Base-by-base conservation (phyloP, 208 protist genomes). In the Crithidia brevicula region DNA sequence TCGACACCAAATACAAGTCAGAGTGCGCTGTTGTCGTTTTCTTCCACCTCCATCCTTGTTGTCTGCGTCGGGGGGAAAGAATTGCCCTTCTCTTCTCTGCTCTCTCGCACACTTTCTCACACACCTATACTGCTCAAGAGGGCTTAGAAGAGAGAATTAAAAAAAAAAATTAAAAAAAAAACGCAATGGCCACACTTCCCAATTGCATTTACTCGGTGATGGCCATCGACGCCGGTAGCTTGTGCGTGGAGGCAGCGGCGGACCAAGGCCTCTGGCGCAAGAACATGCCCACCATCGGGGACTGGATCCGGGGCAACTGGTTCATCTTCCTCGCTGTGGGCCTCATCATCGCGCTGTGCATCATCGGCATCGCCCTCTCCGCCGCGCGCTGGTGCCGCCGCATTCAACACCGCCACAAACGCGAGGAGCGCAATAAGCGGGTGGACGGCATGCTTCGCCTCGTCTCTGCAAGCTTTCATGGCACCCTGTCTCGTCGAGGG, bases 221-320 rank as follows among this genome's bases (percentile, higher is more conserved):
- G 42, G 1, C 7, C 20, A 58, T 64, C 38, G 40, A 15, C 0
- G 20, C 22, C 4, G 36, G 22, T 13, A 22, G 40, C 23, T 15
- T 64, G 11, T 40, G 56, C 49, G 7, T 59, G 25, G 20, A 52
- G 36, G 50, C 59, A 3, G 36, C 38, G 4, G 58, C 23, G 8
- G 22, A 53, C 4, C 52, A 67, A 33, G 47, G 34, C 18, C 22
- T 15, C 42, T 23, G 50, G 23, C 11, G 16, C 18, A 72, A 73
- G 46, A 65, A 56, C 25, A 57, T 60, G 36, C 72, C 64, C 10
- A 65, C 64, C 33, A 22, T 31, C 10, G 8, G 7, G 31, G 49
- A 65, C 30, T 78, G 72, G 59, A 42, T 54, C 22, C 45, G 65
- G 30, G 31, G 23, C 13, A 68, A 62, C 59, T 78, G 65, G 59